Evolutionary conservation across 2,329 filamentous ascomycete genomes (phyloP), one percentile per base, ranked within the genome.

Genomic region (Venturia asperata): DNA sequence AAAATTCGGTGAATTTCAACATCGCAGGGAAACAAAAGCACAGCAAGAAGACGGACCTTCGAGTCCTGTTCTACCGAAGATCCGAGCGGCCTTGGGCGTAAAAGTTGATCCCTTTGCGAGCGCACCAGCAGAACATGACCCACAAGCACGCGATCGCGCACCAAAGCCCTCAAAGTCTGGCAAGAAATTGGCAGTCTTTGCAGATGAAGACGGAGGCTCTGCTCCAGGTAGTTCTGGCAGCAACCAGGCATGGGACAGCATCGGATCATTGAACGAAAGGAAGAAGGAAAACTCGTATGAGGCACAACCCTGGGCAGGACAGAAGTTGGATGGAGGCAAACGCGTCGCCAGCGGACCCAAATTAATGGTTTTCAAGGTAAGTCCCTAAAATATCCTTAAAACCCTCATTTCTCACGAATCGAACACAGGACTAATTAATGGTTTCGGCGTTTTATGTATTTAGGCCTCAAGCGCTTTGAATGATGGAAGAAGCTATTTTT

Each of bases 351-450:
- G 83, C 41, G 83, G 83, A 64, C 82, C 87, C 64, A 97, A 97
- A 81, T 89, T 99, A 87, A 81, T 88, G 73, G 85, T 99, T 58
- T 99, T 97, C 81, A 93, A 90, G 82, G 94, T 99, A 88, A 88
- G 91, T 83, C 74, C 65, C 49, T 42, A 47, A 45, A 67, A 52
- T 49, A 45, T 74, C 73, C 72, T 71, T 71, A 68, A 69, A 65
- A 66, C 68, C 69, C 72, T 72, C 70, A 69, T 70, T 83, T 82
- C 76, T 82, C 91, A 85, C 94, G 94, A 39, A 58, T 58, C 92
- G 82, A 87, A 84, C 82, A 85, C 85, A 97, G 92, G 92, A 96
- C 92, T 97, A 96, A 97, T 93, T 82, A 74, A 75, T 85, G 73
- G 76, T 77, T 78, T 75, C 76, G 75, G 74, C 72, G 78, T 78